Evolutionary conservation across 1,139 yeast genomes (phyloP).

Genomic region (Taphrina betulina): DNA sequence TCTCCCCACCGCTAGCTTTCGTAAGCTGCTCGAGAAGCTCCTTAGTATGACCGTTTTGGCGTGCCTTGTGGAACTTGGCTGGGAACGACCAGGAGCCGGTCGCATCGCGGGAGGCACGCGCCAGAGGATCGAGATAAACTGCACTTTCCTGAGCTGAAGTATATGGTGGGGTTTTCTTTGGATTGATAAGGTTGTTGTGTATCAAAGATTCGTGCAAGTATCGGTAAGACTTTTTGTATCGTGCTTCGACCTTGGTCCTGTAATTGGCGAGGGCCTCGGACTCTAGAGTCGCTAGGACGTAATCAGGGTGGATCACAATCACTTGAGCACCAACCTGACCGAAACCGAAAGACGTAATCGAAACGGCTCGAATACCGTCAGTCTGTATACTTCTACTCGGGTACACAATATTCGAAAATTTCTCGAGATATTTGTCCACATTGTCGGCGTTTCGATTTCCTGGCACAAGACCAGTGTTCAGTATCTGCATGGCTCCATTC

Average conservation of each 20-base stretch:
- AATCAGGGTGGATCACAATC: conserved; percentile 86
- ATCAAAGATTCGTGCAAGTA: conserved; percentile 95
- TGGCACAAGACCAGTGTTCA: conserved; percentile 91
- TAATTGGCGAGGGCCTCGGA: conserved; percentile 67
- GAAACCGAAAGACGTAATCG: conserved; percentile 95
- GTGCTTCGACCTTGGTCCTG: conserved; percentile 65
- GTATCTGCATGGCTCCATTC: conserved; percentile 94
- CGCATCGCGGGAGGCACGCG: conserved; percentile 64
- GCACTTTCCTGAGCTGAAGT: conserved; percentile 77
- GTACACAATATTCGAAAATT: conserved; percentile 83
- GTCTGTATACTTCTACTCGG: conserved; percentile 93
- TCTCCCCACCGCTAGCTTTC: conserved; percentile 55
- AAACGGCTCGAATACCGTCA: conserved; percentile 95
- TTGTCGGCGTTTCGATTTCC: conserved; percentile 99
- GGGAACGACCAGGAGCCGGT: conserved; percentile 54
- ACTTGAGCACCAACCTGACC: conserved; percentile 99
- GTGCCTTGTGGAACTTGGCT: conserved; percentile 45
- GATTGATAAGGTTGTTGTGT: conserved; percentile 85
- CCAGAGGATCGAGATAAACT: conserved; percentile 95
- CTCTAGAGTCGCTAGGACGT: conserved; percentile 80
- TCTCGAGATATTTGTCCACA: conserved; percentile 76
- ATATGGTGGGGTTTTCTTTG: conserved; percentile 93
- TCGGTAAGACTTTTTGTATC: conserved; percentile 89
- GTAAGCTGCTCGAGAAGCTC: conserved; percentile 46
- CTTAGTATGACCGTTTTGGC: conserved; percentile 49